These are phyloP conservation scores for Suillus paluster DNA, from an alignment of 768 basidiomycete genomes.

Conservation along the genomic window DNA sequence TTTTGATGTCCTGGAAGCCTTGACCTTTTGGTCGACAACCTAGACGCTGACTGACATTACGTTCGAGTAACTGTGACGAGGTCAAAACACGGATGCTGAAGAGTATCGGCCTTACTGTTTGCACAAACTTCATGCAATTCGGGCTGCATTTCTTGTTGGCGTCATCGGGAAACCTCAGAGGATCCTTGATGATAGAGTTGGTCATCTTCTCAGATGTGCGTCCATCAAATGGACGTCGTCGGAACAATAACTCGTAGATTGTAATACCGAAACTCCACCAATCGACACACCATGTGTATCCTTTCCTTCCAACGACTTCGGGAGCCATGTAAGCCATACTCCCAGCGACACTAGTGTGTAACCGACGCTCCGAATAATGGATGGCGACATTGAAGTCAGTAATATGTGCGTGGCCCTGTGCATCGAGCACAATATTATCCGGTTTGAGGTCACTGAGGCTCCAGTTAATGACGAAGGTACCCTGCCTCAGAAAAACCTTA, in stretches of 20 bases:
- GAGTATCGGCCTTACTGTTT: slow-evolving; percentile 53
- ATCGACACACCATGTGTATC: slow-evolving; percentile 92
- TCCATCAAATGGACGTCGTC: slow-evolving; percentile 86
- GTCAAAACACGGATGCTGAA: not conserved
- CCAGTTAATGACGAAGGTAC: slow-evolving; percentile 11
- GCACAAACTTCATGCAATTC: slow-evolving; percentile 68
- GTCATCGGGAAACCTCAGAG: slow-evolving; percentile 77
- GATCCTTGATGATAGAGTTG: slow-evolving; percentile 81
- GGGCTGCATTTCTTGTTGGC: slow-evolving; percentile 62
- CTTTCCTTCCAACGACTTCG: slow-evolving; percentile 89
- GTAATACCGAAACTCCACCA: slow-evolving; percentile 97
- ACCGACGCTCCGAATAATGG: slow-evolving; percentile 88
- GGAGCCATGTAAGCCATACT: slow-evolving; percentile 99
- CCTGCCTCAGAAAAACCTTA: slow-evolving; percentile 39
- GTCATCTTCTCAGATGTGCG: slow-evolving; percentile 89
- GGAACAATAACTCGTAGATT: slow-evolving; percentile 88
- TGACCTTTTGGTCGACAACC: slow-evolving; percentile 75
- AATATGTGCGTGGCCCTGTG: slow-evolving; percentile 92
- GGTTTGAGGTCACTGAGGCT: slow-evolving; percentile 87
- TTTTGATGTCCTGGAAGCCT: slow-evolving; percentile 78
- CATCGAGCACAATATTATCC: slow-evolving; percentile 94
- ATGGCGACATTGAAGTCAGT: slow-evolving; percentile 99
- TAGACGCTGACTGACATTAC: slow-evolving; percentile 75
- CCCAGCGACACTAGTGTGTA: slow-evolving; percentile 93
- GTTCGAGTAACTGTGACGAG: slow-evolving; percentile 73